Evolutionary conservation across 2,329 filamentous ascomycete species (phyloP).

Genomic region (Colletotrichum echinochloae): DNA sequence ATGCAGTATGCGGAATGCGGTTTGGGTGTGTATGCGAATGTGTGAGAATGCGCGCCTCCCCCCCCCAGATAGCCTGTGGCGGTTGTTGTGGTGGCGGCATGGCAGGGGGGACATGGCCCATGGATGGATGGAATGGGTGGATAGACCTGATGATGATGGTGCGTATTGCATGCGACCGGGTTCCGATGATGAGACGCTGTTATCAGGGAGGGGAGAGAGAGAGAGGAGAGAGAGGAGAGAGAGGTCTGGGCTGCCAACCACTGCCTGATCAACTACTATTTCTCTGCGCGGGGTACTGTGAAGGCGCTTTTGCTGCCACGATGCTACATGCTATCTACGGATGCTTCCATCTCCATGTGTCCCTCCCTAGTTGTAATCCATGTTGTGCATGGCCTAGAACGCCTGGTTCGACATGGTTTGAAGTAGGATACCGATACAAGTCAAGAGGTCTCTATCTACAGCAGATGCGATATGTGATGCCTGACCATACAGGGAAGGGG

Average conservation of each 20-base stretch:
- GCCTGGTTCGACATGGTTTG: neutral
- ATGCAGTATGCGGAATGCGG: conserved; percentile 40
- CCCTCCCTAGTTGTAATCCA: neutral
- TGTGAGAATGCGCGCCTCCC: conserved; percentile 22
- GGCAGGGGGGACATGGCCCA: neutral
- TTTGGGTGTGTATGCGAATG: conserved; percentile 36
- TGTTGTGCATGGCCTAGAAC: neutral
- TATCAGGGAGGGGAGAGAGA: conserved; percentile 17
- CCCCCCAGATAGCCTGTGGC: neutral
- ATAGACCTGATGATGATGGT: conserved; percentile 10
- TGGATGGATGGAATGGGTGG: neutral
- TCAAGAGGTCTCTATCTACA: neutral
- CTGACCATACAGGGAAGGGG: neutral
- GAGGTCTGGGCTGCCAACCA: neutral
- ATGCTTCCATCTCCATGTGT: neutral
- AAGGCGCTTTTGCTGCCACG: neutral
- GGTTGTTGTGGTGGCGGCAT: neutral
- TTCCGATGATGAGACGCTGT: conserved; percentile 39
- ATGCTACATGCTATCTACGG: conserved; percentile 1
- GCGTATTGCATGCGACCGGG: conserved; percentile 20
- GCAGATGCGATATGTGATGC: neutral
- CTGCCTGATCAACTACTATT: neutral
- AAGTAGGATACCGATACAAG: conserved; percentile 7
- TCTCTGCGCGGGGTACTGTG: neutral
- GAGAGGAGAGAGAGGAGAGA: neutral